phyloP scores from a whole-genome alignment of 2,329 filamentous ascomycete genomes.

The Passalora sequoiae region DNA sequence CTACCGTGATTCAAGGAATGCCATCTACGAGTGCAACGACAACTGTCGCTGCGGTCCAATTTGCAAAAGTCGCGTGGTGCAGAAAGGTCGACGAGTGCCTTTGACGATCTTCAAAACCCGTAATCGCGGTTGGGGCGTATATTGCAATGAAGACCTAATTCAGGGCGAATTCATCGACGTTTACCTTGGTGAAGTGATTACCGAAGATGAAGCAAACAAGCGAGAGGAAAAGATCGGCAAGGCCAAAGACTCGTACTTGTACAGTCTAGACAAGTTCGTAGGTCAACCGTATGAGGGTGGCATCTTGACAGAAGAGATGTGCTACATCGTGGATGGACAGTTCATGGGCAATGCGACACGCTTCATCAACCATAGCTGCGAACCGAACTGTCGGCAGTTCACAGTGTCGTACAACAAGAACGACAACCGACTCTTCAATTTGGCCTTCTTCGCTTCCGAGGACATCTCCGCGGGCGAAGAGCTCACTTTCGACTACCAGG shows the following conservation, averaged over 20 bases:
- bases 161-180: slow-evolving; percentile 74
- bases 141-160: slow-evolving; percentile 58
- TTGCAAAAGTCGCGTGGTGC: slow-evolving; percentile 73
- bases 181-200: slow-evolving; percentile 62
- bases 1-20: slow-evolving; percentile 39
- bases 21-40: slow-evolving; percentile 76
- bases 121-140: slow-evolving; percentile 73
- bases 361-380: slow-evolving; percentile 79
- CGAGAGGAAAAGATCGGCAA: slow-evolving; percentile 56
- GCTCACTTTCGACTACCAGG: slow-evolving; percentile 74
- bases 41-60: slow-evolving; percentile 59
- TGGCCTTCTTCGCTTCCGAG: slow-evolving; percentile 68
- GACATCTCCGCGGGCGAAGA: slow-evolving; percentile 63
- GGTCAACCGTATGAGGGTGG: slow-evolving; percentile 35
- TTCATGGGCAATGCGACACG: slow-evolving; percentile 72
- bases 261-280: slow-evolving; percentile 72
- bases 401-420: slow-evolving; percentile 72
- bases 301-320: slow-evolving; percentile 39
- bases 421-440: slow-evolving; percentile 67
- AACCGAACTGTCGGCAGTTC: slow-evolving; percentile 74
- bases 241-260: slow-evolving; percentile 73
- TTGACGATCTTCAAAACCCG: slow-evolving; percentile 72
- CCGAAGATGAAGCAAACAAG: slow-evolving; percentile 54
- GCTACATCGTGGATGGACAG: slow-evolving; percentile 58
- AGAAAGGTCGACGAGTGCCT: slow-evolving; percentile 64